These are phyloP conservation scores for Trypanosoma platydactyli DNA, from an alignment of 208 protist genomes.

Conservation along the genomic window DNA sequence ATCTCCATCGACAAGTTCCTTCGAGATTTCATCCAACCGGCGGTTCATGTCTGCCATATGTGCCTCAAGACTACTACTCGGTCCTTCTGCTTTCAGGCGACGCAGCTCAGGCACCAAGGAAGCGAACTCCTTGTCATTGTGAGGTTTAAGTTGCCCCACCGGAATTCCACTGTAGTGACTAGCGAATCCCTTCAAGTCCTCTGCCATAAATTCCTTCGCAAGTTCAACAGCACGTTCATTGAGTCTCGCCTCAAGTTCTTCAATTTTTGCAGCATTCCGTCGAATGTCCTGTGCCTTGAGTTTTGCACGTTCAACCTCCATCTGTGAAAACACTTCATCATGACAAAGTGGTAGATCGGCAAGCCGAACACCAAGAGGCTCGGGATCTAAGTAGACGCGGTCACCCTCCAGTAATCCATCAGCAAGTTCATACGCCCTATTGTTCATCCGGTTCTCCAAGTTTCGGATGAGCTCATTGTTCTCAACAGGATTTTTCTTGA, in stretches of 20 bases:
- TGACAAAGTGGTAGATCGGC: constrained; percentile 39
- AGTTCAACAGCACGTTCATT: constrained; percentile 66
- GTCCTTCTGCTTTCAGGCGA: constrained; percentile 23
- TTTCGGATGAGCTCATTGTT: constrained; percentile 24
- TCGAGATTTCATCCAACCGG: constrained; percentile 58
- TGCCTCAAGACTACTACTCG: constrained; percentile 17
- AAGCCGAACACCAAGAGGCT: constrained; percentile 43
- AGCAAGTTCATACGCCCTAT: constrained; percentile 65
- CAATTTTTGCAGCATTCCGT: constrained; percentile 35
- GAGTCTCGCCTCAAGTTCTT: constrained; percentile 44
- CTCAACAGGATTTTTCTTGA: constrained; percentile 52
- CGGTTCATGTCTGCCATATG: constrained; percentile 49
- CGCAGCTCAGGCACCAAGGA: constrained; percentile 20
- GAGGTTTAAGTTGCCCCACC: constrained; percentile 30
- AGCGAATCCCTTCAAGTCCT: constrained; percentile 47
- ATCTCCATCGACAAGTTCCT: constrained; percentile 66
- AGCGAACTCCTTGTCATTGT: constrained; percentile 41
- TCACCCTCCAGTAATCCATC: constrained; percentile 60
- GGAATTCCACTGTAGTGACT: constrained; percentile 50
- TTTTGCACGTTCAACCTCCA: constrained; percentile 49
- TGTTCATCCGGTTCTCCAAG: constrained; percentile 77
- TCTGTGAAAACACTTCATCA: constrained; percentile 46
- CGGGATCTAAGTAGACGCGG: constrained; percentile 52
- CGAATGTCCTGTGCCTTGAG: constrained; percentile 51
- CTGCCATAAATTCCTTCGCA: constrained; percentile 43